Conservation (phyloP, 2,329 filamentous ascomycete genomes). For the Aspergillus vadensis region DNA sequence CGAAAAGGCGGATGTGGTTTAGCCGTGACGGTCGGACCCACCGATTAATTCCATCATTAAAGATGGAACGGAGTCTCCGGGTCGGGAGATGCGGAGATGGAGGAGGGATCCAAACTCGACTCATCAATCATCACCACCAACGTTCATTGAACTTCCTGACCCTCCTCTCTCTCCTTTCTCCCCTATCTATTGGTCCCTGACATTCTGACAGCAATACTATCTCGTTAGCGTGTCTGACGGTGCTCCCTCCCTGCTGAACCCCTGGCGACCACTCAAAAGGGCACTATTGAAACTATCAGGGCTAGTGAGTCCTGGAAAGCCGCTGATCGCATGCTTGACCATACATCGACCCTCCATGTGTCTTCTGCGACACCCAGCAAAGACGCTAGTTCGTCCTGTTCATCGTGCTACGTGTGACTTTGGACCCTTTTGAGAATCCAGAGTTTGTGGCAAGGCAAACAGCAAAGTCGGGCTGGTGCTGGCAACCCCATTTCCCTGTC, state of each 20-base stretch:
- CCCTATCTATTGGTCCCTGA: not conserved
- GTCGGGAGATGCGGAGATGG: no score
- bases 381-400: constrained; percentile 6
- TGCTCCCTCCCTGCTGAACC: constrained; percentile 2
- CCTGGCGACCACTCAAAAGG: constrained; percentile 8
- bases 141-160: no score
- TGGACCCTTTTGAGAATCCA: not conserved
- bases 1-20: constrained; percentile 1
- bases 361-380: constrained; percentile 8
- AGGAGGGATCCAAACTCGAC: not conserved
- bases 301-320: constrained; percentile 13
- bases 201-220: not conserved
- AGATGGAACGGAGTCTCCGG: no score
- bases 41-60: not conserved
- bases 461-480: not conserved
- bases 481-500: not conserved
- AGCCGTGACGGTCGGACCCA: constrained; percentile 4
- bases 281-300: constrained; percentile 17
- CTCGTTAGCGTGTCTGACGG: not conserved
- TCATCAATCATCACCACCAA: not conserved
- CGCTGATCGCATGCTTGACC: constrained; percentile 20
- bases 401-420: constrained; percentile 10
- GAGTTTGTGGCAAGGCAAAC: not conserved
- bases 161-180: not conserved
- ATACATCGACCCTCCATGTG: constrained; percentile 11